Evolutionary conservation across 2,329 filamentous ascomycete genomes (phyloP).

Genomic region (Bipolaris zeicola): DNA sequence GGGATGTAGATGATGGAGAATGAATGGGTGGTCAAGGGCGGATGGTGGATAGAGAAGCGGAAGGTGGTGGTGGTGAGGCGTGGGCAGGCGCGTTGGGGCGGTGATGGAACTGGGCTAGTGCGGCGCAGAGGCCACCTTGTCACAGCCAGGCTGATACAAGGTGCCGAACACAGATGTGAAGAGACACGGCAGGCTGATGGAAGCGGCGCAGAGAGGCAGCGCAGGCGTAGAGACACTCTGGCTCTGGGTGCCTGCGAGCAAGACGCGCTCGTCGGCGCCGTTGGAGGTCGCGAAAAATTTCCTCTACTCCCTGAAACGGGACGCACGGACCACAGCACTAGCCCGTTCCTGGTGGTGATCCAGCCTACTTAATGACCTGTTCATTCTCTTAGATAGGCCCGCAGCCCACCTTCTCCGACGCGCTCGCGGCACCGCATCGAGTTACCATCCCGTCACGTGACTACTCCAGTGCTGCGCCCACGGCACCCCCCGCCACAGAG

Average conservation of each 20-base stretch:
- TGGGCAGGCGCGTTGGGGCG: constrained; percentile 23
- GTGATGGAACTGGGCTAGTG: constrained; percentile 30
- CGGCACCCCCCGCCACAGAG: not conserved
- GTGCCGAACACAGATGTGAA: not conserved
- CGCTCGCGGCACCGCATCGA: constrained; percentile 34
- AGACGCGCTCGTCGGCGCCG: constrained; percentile 23
- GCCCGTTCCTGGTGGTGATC: constrained; percentile 24
- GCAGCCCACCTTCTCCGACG: constrained; percentile 39
- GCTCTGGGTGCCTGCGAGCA: not conserved
- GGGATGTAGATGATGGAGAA: not conserved
- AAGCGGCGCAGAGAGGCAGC: not conserved
- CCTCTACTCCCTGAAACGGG: constrained; percentile 36
- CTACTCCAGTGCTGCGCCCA: constrained; percentile 5
- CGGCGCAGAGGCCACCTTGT: constrained; percentile 26
- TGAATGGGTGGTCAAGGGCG: not conserved
- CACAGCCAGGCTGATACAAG: constrained; percentile 20
- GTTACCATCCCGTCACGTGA: constrained; percentile 36
- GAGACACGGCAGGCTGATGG: not conserved
- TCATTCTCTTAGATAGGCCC: constrained; percentile 35
- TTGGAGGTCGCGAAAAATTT: constrained; percentile 37
- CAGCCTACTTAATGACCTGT: constrained; percentile 26
- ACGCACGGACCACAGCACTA: constrained; percentile 25
- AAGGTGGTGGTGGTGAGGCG: constrained; percentile 12
- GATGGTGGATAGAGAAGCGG: not conserved
- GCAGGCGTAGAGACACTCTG: not conserved